A percentile compares a stretch with the other conserved stretches of the same genome.
phyloP scores from a whole-genome alignment of 2,329 filamentous ascomycete genomes.

The Diaporthe batatas region DNA sequence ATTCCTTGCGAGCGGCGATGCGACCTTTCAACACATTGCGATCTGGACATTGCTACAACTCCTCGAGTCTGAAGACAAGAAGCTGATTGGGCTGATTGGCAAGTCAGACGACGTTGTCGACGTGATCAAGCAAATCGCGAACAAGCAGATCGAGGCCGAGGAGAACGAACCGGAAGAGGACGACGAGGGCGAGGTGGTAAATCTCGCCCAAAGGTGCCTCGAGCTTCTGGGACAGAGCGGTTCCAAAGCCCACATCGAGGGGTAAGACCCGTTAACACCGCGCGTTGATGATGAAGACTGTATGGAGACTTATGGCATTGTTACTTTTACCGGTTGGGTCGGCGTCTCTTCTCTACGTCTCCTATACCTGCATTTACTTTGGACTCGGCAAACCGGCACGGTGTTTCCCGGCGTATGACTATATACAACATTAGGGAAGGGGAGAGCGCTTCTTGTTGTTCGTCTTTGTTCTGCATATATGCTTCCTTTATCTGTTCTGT shows the following conservation, averaged over 20 bases:
- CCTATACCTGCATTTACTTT: conserved; percentile 52
- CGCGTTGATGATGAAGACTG: conserved; percentile 31
- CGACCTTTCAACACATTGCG: conserved; percentile 98
- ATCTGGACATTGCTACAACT: conserved; percentile 98
- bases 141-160: conserved; percentile 88
- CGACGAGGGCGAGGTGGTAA: conserved; percentile 93
- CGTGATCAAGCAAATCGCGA: conserved; percentile 92
- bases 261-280: conserved; percentile 58
- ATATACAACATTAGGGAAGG: conserved; percentile 45
- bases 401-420: conserved; percentile 59
- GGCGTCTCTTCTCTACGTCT: conserved; percentile 48
- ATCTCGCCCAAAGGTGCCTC: conserved; percentile 88
- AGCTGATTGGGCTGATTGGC: conserved; percentile 87
- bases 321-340: conserved; percentile 38
- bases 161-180: conserved; percentile 90
- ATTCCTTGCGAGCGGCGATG: conserved; percentile 93
- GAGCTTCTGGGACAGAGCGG: conserved; percentile 84
- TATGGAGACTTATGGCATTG: conserved; percentile 37
- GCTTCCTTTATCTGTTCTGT: conserved; percentile 28
- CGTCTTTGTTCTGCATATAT: conserved; percentile 44
- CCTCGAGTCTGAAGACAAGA: conserved; percentile 93
- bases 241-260: conserved; percentile 86
- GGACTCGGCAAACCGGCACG: conserved; percentile 55
- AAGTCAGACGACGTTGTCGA: conserved; percentile 92
- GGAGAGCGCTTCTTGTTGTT: conserved; percentile 43